Evolutionary conservation across 2,329 filamentous ascomycete species (phyloP).

Genomic region (Fonsecaea nubica): DNA sequence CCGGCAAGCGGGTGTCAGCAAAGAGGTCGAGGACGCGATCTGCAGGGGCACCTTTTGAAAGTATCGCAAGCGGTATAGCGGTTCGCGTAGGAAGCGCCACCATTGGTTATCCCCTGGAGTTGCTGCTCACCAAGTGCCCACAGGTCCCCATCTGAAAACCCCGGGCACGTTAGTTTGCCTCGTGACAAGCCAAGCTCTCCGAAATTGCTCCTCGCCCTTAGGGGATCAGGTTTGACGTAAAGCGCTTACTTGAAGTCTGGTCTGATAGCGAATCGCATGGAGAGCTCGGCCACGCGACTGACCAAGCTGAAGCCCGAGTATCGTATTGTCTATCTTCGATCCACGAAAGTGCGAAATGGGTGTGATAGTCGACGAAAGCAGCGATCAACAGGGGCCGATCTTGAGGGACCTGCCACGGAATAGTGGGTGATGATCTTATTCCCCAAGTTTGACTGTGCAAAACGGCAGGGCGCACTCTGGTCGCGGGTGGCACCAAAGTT

Average conservation of each 20-base stretch:
- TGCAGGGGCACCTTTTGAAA: constrained; percentile 32
- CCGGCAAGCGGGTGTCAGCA: constrained; percentile 27
- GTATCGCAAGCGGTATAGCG: constrained; percentile 24
- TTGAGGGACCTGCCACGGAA: not conserved
- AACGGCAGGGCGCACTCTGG: not conserved
- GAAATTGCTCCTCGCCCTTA: constrained; percentile 29
- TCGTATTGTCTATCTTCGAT: not conserved
- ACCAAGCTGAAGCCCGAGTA: not conserved
- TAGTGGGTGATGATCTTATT: not conserved
- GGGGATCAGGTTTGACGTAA: constrained; percentile 33
- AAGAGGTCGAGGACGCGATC: constrained; percentile 30
- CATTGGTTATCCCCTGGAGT: constrained; percentile 28
- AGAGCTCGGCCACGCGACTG: constrained; percentile 14
- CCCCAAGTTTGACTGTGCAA: not conserved
- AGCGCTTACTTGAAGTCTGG: constrained; percentile 24
- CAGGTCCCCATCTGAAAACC: not conserved
- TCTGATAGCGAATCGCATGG: constrained; percentile 28
- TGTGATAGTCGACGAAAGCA: not conserved
- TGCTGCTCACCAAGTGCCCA: constrained; percentile 5
- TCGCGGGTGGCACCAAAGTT: not conserved
- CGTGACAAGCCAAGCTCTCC: constrained; percentile 27
- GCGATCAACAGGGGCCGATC: not conserved
- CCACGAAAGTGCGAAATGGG: not conserved
- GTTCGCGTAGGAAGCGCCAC: constrained; percentile 27
- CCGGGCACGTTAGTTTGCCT: constrained; percentile 19